A percentile compares a stretch with the other conserved stretches of the same genome.
phyloP scores from a whole-genome alignment of 495 filamentous ascomycete genomes.

The Chaetomium cochliodes region DNA sequence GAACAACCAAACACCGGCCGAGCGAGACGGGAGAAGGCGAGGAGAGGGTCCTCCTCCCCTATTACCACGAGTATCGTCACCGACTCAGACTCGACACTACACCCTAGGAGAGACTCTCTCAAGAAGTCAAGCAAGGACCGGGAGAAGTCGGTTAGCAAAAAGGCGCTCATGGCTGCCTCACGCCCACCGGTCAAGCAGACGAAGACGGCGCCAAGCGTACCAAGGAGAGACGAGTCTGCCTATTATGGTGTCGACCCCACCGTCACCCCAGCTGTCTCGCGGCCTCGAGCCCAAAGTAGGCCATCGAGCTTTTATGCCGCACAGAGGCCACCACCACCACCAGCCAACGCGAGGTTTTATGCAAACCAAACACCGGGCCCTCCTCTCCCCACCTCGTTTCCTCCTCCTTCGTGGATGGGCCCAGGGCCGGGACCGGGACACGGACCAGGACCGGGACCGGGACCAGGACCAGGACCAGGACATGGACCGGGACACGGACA shows the following conservation, averaged over 20 bases:
- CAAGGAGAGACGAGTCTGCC: conserved; percentile 36
- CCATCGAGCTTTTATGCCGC: conserved; percentile 44
- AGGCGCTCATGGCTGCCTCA: conserved; percentile 31
- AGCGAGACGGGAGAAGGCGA: conserved; percentile 38
- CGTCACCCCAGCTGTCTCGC: conserved; percentile 36
- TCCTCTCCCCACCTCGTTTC: conserved; percentile 20
- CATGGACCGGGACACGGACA: not conserved
- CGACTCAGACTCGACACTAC: conserved; percentile 48
- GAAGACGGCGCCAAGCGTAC: conserved; percentile 31
- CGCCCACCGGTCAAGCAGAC: conserved; percentile 33
- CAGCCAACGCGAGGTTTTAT: conserved; percentile 32
- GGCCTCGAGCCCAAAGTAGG: conserved; percentile 43
- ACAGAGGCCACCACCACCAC: conserved; percentile 37
- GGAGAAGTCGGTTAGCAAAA: conserved; percentile 34
- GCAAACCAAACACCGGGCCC: conserved; percentile 23
- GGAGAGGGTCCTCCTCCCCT: conserved; percentile 38
- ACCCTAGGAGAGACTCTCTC: conserved; percentile 32
- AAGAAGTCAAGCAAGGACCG: conserved; percentile 37
- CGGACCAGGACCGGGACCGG: not conserved
- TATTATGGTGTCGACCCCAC: conserved; percentile 43
- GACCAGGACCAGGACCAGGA: conserved; percentile 11
- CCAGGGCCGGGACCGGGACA: conserved; percentile 17
- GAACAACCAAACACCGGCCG: conserved; percentile 49
- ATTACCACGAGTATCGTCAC: conserved; percentile 34
- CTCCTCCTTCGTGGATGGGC: conserved; percentile 24